Evolutionary conservation across 345 rosid species (phyloP).

Genomic region (Linum trigynum): DNA sequence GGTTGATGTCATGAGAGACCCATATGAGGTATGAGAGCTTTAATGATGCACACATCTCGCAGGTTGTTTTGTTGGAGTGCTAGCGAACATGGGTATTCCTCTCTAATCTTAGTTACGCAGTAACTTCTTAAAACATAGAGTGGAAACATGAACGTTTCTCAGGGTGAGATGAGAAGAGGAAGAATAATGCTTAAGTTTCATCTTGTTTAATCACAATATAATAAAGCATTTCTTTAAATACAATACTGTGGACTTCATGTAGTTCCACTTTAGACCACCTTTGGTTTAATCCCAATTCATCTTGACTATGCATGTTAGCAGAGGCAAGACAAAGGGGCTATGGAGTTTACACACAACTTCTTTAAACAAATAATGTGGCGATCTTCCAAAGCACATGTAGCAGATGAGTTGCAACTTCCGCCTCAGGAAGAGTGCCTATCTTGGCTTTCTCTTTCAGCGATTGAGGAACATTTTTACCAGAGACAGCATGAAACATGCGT

Average conservation of each 20-base stretch:
- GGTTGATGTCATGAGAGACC: constrained; percentile 79
- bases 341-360: constrained; percentile 65
- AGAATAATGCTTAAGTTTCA: no score
- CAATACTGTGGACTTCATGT: no score
- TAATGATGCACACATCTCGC: no score
- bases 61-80: no score
- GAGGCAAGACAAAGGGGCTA: constrained; percentile 60
- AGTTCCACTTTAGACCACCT: not conserved
- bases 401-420: constrained; percentile 87
- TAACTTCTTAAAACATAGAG: no score
- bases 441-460: constrained; percentile 83
- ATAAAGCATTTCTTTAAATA: no score
- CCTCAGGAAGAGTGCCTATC: constrained; percentile 86
- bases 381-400: constrained; percentile 75
- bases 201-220: no score
- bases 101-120: no score
- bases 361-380: constrained; percentile 96
- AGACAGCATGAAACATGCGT: constrained; percentile 96
- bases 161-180: no score
- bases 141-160: no score
- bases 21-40: constrained; percentile 56
- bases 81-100: no score
- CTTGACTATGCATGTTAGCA: constrained; percentile 24
- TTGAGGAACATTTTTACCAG: constrained; percentile 87
- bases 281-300: no score